A percentile compares a stretch with the other conserved stretches of the same genome.
Conservation (phyloP, 2,329 filamentous ascomycete species). For the Periconia sp. region DNA sequence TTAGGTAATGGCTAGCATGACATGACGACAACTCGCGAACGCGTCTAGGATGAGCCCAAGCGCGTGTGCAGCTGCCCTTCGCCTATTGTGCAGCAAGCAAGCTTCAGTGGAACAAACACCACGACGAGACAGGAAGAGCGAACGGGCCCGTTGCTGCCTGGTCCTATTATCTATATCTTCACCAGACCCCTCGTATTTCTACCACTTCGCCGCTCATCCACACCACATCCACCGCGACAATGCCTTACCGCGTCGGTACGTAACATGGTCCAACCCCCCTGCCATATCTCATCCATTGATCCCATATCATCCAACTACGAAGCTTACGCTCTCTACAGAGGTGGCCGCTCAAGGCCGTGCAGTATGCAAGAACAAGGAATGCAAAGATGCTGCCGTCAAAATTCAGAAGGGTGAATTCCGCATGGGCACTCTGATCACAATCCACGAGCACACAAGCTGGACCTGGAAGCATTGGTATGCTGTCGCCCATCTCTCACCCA, state of each 20-base stretch:
- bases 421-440: slow-evolving; percentile 71
- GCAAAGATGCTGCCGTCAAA: slow-evolving; percentile 70
- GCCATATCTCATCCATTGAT: not conserved
- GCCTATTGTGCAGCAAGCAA: no score
- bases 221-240: slow-evolving; percentile 1
- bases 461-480: slow-evolving; percentile 84
- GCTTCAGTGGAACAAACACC: not conserved
- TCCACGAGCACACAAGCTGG: slow-evolving; percentile 64
- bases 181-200: not conserved
- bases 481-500: not conserved
- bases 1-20: not conserved
- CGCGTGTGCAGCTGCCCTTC: no score
- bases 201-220: not conserved
- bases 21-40: not conserved
- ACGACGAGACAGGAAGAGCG: not conserved
- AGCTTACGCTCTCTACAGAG: slow-evolving; percentile 57
- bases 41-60: not conserved
- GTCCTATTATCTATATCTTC: not conserved
- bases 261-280: not conserved
- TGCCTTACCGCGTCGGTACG: slow-evolving; percentile 22
- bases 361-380: slow-evolving; percentile 69
- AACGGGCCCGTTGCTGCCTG: not conserved
- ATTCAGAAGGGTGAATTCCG: slow-evolving; percentile 73
- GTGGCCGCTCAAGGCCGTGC: slow-evolving; percentile 71
- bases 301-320: not conserved